Base-by-base conservation (phyloP, 495 filamentous ascomycete genomes). In the Glonium stellatum region DNA sequence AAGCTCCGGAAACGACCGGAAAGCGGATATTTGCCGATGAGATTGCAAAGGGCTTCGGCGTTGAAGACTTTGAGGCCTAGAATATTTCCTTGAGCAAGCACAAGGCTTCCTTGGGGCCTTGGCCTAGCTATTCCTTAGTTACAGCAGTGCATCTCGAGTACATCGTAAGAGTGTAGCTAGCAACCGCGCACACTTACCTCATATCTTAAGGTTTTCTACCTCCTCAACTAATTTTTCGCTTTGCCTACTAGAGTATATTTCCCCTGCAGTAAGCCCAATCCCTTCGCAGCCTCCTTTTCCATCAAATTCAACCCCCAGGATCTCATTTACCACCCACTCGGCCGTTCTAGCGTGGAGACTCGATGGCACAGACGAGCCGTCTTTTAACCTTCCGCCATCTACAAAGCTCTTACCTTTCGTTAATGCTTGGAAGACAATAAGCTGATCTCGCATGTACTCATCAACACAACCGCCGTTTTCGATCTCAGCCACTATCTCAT, bases 361-460 rank as follows among this genome's bases (percentile, higher is more conserved):
- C 54, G 60, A 56, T 25, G 52, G 59, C 44, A 64, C 11, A 49
- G 39, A 21, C 35, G 39, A 62, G 13, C 37, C 54, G 13, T 55
- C 44, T 19, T 62, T 31, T 10, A 10, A 69, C 10, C 61, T 47
- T 0, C 63, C 67, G 1, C 61, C 69, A 53, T 59, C 50, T 0
- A 79, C 70, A 15, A 66, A 71, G 42, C 79, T 80, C 22, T 61
- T 69, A 0, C 84, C 84, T 39, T 80, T 71, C 11, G 82, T 86
- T 46, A 96, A 73, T 27, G 85, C 86, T 68, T 95, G 88, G 66
- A 92, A 95, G 3, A 93, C 78, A 1, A 92, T 82, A 52, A 95
- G 65, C 66, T 95, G 90, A 71, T 95, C 90, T 69, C 88, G 80
- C 69, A 92, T 80, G 64, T 83, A 75, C 67, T 82, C 79, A 69